Base-by-base conservation (phyloP, 2,329 filamentous ascomycete species). In the Mycocentrospora acerina region DNA sequence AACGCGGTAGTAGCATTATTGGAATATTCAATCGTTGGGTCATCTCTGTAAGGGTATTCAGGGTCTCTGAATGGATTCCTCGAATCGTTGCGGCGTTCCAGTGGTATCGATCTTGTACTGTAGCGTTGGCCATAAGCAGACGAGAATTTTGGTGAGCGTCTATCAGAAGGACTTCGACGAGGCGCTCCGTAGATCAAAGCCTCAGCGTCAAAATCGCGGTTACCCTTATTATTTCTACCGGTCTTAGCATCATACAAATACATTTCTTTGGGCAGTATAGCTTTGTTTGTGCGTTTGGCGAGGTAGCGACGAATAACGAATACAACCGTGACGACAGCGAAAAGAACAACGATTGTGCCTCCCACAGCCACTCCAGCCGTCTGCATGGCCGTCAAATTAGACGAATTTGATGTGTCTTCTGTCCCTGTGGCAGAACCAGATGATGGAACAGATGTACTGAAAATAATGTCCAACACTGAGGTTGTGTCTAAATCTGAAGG, bases 331-430 rank as follows among this genome's bases (percentile, higher is more conserved):
- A 68, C 48, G 14, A 64, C 44, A 15, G 62, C 60, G 25, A 69
- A 46, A 24, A 68, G 42, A 25, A 65, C 35, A 27, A 58, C 60
- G 18, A 60, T 59, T 7, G 60, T 59, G 11, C 61, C 58, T 22
- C 57, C 63, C 18, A 67, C 47, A 14, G 60, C 65, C 17, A 68
- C 58, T 24, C 62, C 65, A 10, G 60, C 65, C 5, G 63, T 66
- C 42, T 67, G 62, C 2, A 57, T 51, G 22, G 51, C 53, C 3
- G 48, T 55, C 26, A 62, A 40, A 39, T 52, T 57, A 22, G 55
- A 43, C 18, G 55, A 40, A 31, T 40, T 38, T 13, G 45, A 30
- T 10, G 32, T 44, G 8, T 32, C 35, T 31, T 24, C 33, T 24
- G 45, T 48, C 26, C 32, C 47, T 13, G 48, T 49, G 19, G 5